phyloP scores from a whole-genome alignment of 805 yeast species.

The Hyphopichia homilentoma region DNA sequence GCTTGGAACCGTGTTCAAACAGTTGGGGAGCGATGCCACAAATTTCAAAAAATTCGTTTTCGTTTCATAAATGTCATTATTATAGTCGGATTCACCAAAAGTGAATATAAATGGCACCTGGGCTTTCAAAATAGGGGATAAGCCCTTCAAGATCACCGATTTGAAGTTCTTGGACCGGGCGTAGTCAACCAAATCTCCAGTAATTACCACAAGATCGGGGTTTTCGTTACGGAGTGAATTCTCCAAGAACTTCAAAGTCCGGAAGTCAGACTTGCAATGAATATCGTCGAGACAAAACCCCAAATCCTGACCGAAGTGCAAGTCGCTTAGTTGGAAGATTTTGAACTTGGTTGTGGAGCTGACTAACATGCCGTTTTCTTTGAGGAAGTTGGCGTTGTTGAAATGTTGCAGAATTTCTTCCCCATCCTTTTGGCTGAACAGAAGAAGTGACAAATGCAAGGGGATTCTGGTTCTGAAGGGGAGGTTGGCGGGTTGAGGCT shows the following conservation, averaged over 20 bases:
- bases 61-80: slow-evolving; percentile 4
- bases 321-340: slow-evolving; percentile 35
- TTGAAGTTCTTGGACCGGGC: slow-evolving; percentile 21
- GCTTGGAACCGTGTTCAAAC: slow-evolving; percentile 23
- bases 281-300: slow-evolving; percentile 17
- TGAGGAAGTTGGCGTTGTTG: slow-evolving; percentile 11
- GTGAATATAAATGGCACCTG: slow-evolving; percentile 32
- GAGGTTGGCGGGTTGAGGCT: slow-evolving; percentile 9
- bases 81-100: slow-evolving; percentile 35
- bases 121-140: slow-evolving; percentile 28
- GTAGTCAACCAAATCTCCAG: slow-evolving; percentile 38
- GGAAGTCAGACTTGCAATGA: slow-evolving; percentile 23
- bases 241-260: slow-evolving; percentile 28
- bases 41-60: slow-evolving; percentile 11
- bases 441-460: slow-evolving; percentile 18
- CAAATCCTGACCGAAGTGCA: slow-evolving; percentile 32
- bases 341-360: slow-evolving; percentile 20
- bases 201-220: slow-evolving; percentile 34
- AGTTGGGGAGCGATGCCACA: slow-evolving; percentile 31
- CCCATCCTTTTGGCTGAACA: slow-evolving; percentile 12
- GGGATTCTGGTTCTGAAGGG: slow-evolving; percentile 12
- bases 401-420: slow-evolving; percentile 8
- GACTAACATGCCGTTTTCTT: slow-evolving; percentile 12
- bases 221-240: slow-evolving; percentile 21
- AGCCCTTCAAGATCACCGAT: slow-evolving; percentile 26